A percentile compares a stretch with the other conserved stretches of the same genome.
phyloP scores from a whole-genome alignment of 2,329 filamentous ascomycete genomes.

The Calonectria pseudoreteaudii region DNA sequence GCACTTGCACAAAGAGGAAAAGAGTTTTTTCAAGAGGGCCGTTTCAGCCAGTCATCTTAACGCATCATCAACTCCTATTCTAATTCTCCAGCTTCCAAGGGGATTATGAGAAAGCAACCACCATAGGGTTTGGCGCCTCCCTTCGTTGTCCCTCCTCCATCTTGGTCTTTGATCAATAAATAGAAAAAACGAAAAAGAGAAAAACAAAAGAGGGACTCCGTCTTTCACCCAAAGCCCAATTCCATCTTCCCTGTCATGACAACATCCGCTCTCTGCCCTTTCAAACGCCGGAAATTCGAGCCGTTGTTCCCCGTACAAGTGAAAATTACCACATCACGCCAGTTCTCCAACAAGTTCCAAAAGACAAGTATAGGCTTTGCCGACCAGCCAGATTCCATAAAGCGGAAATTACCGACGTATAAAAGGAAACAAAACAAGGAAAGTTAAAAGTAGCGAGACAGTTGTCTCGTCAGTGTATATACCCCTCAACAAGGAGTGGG shows the following conservation, averaged over 20 bases:
- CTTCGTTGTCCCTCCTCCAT: slow-evolving; percentile 10
- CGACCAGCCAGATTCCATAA: slow-evolving; percentile 31
- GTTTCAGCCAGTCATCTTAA: slow-evolving; percentile 26
- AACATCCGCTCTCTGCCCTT: slow-evolving; percentile 24
- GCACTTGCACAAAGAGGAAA: background rate
- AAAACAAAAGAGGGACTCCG: background rate
- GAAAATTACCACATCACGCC: slow-evolving; percentile 36
- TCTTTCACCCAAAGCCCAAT: slow-evolving; percentile 20
- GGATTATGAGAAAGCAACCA: slow-evolving; percentile 14
- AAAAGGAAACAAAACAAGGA: slow-evolving; percentile 24
- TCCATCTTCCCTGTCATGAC: slow-evolving; percentile 19
- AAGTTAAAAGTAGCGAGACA: slow-evolving; percentile 12
- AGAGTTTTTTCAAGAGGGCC: background rate
- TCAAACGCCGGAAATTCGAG: slow-evolving; percentile 29
- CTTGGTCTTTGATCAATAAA: background rate
- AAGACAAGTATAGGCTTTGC: slow-evolving; percentile 28
- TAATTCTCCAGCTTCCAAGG: slow-evolving; percentile 31
- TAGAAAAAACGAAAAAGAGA: background rate
- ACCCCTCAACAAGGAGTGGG: background rate
- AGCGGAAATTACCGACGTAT: slow-evolving; percentile 29
- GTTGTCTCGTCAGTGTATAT: background rate
- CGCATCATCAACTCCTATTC: slow-evolving; percentile 37
- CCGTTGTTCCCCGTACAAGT: slow-evolving; percentile 24
- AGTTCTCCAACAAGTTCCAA: slow-evolving; percentile 35
- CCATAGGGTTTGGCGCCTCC: background rate